phyloP scores from a whole-genome alignment of 768 basidiomycete genomes.

The Podaxis mareebaensis region DNA sequence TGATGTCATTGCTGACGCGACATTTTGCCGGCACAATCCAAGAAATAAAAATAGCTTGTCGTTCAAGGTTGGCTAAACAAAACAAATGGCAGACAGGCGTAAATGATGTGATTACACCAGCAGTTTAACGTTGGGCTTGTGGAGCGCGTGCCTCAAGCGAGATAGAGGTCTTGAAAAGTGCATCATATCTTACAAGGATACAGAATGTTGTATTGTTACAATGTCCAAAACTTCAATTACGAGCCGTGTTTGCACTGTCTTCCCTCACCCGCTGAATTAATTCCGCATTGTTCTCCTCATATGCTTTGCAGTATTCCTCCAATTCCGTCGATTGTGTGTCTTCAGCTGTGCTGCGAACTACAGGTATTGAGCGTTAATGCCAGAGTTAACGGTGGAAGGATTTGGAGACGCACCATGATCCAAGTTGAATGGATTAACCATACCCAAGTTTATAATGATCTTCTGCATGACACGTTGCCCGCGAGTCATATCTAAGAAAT shows the following conservation, averaged over 20 bases:
- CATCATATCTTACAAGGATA: background rate
- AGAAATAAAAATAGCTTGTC: too few species aligned
- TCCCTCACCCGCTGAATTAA: background rate
- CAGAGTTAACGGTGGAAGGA: background rate
- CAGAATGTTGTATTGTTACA: background rate
- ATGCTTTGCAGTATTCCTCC: constrained; percentile 27
- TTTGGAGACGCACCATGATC: background rate
- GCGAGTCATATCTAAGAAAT: background rate
- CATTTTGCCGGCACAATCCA: background rate
- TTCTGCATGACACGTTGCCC: background rate
- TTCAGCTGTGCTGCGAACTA: constrained; percentile 28
- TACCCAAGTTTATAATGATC: background rate
- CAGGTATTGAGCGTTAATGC: background rate
- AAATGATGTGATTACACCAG: too few species aligned
- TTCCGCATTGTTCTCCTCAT: constrained; percentile 25
- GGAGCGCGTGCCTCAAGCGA: too few species aligned
- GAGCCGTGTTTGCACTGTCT: background rate
- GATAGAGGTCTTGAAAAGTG: background rate
- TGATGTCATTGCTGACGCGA: background rate
- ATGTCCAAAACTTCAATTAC: background rate
- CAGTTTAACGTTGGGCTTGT: too few species aligned
- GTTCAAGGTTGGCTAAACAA: too few species aligned
- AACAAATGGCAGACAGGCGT: background rate
- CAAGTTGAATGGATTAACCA: background rate
- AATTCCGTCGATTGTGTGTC: constrained; percentile 22